Evolutionary conservation across 2,329 filamentous ascomycete genomes (phyloP), one percentile per base, ranked within the genome.

Genomic region (Bretziella fagacearum): DNA sequence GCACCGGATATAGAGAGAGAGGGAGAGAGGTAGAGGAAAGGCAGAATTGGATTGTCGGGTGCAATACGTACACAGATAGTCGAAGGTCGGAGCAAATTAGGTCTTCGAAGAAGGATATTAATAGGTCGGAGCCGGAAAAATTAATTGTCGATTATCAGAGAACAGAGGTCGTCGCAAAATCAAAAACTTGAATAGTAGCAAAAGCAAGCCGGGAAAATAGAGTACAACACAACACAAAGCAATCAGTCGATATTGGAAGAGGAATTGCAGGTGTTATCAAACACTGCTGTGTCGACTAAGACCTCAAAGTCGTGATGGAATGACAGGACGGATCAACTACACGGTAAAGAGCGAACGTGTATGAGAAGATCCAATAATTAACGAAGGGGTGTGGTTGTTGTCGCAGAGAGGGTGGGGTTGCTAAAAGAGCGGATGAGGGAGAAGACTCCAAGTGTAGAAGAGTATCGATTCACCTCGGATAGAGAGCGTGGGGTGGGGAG

Each of bases 391-490:
- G n/a, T n/a, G n/a, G n/a, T n/a, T 20, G 35, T 39, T 13, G 18
- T 8, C 2, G 17, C 20, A n/a, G 30, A 10, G 13, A 33, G 30
- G 6, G 17, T 15, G 30, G 13, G 17, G 13, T 33, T 8, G 26
- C 40, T 43, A 17, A 43, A 43, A 43, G 40, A 43, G 40, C 26
- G 40, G 40, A 43, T 43, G 26, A 43, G 40, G 40, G 18, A 43
- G 15, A 42, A 43, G 15, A 43, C 40, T 43, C 40, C 30, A 20
- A 11, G 11, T 6, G 40, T 29, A 13, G 20, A 18, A 32, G 40
- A 43, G 40, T 32, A 43, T 43, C 40, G 23, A 22, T 15, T 29
- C 25, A 43, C 40, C 40, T 43, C 40, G 26, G n/a, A 43, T 29
- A 29, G 26, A 43, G 27, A 29, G 26, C 15, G 40, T 3, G 26